Percentiles rank a stretch among this genome's conserved stretches.
Conservation (phyloP, 2,329 filamentous ascomycete genomes). For the Arthrinium puccinioides region DNA sequence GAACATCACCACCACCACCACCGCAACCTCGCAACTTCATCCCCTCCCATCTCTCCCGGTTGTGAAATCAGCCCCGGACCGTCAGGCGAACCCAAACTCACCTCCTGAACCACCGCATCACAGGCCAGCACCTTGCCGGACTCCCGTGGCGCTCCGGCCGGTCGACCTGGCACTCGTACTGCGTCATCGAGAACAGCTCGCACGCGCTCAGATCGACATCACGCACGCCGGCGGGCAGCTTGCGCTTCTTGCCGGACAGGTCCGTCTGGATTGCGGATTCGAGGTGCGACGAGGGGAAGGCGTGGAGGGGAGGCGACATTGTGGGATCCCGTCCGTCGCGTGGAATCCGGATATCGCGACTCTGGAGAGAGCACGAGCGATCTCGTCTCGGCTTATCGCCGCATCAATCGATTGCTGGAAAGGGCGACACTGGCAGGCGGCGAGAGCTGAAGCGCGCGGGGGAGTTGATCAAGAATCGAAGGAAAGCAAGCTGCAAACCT, state of each 20-base stretch:
- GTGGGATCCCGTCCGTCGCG: background rate
- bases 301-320: conserved; percentile 53
- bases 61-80: too few species aligned
- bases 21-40: background rate
- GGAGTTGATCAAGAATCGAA: background rate
- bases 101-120: conserved; percentile 54
- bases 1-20: too few species aligned
- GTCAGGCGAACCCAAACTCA: conserved; percentile 32
- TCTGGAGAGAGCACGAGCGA: too few species aligned
- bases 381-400: too few species aligned
- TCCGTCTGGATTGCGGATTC: conserved; percentile 40
- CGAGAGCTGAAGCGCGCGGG: background rate
- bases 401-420: too few species aligned
- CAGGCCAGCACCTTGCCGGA: conserved; percentile 46
- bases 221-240: conserved; percentile 30
- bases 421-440: too few species aligned
- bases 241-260: conserved; percentile 43
- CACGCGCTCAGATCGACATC: conserved; percentile 46
- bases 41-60: conserved; percentile 2
- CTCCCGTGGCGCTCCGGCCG: conserved; percentile 37
- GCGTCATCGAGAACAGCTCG: conserved; percentile 49
- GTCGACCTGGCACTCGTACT: conserved; percentile 53
- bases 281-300: conserved; percentile 46
- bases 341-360: too few species aligned
- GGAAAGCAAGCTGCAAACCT: too few species aligned